Evolutionary conservation across 108 stramenopile genomes (phyloP), one percentile per base, ranked within the genome.

Genomic region (Cyclotella atomus): DNA sequence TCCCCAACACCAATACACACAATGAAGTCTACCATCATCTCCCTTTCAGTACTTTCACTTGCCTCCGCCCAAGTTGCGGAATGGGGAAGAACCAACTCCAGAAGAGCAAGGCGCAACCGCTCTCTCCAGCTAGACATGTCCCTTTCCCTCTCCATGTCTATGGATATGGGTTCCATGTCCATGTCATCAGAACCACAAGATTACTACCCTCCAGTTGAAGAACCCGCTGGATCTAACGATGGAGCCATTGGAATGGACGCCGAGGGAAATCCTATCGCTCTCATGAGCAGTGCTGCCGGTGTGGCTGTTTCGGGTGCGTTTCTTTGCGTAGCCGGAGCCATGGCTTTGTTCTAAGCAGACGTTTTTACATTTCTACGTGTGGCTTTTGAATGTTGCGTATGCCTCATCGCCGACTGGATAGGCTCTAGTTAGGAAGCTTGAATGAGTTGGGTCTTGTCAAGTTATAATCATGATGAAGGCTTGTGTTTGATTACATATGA

Each of bases 81-180:
- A 57, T 57, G 56, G 56, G 56, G 56, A 30, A 28, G 56, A 19
- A 16, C 56, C 0, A 28, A 1, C 6, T 32, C 15, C 4, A 32
- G n/a, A 12, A 2, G 56, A 30, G 1, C 56, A 30, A 57, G 56
- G n/a, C 15, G 20, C 1, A 28, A 32, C 28, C 56, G 29, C 56
- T 29, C 30, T 19, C 28, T 32, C 5, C 30, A 57, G 20, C 12
- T 41, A 12, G 12, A 41, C 38, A 41, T 41, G 57, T n/a, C n/a
- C n/a, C n/a, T n/a, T n/a, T n/a, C n/a, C n/a, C n/a, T 5, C 30
- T 24, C 38, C 14, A 41, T 61, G 41, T 61, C 60, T 15, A 61
- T 61, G 60, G 60, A 61, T 24, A 43, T 61, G 24, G n/a, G n/a
- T n/a, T 60, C 59, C 60, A 44, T 61, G 60, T 52, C 50, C 5